A percentile compares a stretch with the other conserved stretches of the same genome.
phyloP scores from a whole-genome alignment of 257 asterid species.

The Linaria vulgaris region DNA sequence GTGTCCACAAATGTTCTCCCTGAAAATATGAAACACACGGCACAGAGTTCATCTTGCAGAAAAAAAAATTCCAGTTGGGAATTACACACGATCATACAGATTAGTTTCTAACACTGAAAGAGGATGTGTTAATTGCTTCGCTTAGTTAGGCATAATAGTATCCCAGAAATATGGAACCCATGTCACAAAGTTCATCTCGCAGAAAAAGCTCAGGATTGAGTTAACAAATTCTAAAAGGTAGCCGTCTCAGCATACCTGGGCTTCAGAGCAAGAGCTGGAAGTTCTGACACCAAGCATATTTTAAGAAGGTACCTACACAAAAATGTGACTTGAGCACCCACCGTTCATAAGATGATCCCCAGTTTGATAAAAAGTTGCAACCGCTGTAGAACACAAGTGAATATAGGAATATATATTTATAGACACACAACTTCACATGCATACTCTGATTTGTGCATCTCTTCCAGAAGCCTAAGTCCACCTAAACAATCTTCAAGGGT shows the following conservation, averaged over 20 bases:
- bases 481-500: conserved; percentile 64
- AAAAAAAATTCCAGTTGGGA: not conserved
- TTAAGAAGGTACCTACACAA: conserved; percentile 64
- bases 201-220: conserved; percentile 13
- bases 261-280: conserved; percentile 51
- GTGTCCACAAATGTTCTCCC: too few relatives aligned
- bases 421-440: conserved; percentile 3
- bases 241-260: conserved; percentile 40
- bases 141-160: not conserved
- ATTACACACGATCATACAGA: not conserved
- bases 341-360: not conserved
- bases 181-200: not conserved
- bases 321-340: not conserved
- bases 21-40: too few relatives aligned
- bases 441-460: conserved; percentile 86
- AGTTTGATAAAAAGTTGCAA: not conserved
- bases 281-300: conserved; percentile 58
- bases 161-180: not conserved
- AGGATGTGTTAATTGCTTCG: not conserved
- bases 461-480: conserved; percentile 65
- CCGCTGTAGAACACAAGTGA: not conserved
- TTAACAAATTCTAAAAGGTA: not conserved
- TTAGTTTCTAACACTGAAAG: not conserved
- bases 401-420: not conserved
- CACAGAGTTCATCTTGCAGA: not conserved